phyloP scores from a whole-genome alignment of 202 grass and related monocot genomes.

The Setaria viridis region DNA sequence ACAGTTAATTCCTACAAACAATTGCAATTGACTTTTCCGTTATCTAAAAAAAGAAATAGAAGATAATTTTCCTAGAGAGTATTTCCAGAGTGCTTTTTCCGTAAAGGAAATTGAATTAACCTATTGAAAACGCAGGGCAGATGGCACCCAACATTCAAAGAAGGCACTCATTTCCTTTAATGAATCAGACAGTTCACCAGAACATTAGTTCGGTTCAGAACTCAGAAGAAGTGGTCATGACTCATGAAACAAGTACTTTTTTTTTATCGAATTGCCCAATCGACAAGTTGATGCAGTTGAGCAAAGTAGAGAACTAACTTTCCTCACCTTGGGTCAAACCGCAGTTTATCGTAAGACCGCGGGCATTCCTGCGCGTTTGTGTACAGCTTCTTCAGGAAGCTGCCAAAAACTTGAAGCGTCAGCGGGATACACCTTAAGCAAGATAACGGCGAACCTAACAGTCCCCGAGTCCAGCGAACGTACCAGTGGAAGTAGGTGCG shows the following conservation, averaged over 20 bases:
- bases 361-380: slow-evolving; percentile 75
- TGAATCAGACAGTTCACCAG: not conserved
- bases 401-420: slow-evolving; percentile 40
- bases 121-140: not conserved
- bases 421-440: slow-evolving; percentile 8
- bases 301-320: not conserved
- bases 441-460: not conserved
- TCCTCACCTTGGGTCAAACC: slow-evolving; percentile 81
- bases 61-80: too few species aligned
- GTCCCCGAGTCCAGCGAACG: not conserved
- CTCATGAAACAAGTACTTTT: not conserved
- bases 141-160: not conserved
- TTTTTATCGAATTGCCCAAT: not conserved
- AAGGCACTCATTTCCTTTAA: not conserved
- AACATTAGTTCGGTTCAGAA: not conserved
- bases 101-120: too few species aligned
- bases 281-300: not conserved
- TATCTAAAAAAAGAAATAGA: too few species aligned
- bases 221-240: not conserved
- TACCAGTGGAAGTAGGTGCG: slow-evolving; percentile 96
- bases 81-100: too few species aligned
- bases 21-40: not conserved
- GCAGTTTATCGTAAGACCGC: slow-evolving; percentile 87
- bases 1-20: not conserved
- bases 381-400: slow-evolving; percentile 92